A percentile compares a stretch with the other conserved stretches of the same genome.
Conservation (phyloP, 176 grass and related monocot genomes). For the Metroxylon sagu region DNA sequence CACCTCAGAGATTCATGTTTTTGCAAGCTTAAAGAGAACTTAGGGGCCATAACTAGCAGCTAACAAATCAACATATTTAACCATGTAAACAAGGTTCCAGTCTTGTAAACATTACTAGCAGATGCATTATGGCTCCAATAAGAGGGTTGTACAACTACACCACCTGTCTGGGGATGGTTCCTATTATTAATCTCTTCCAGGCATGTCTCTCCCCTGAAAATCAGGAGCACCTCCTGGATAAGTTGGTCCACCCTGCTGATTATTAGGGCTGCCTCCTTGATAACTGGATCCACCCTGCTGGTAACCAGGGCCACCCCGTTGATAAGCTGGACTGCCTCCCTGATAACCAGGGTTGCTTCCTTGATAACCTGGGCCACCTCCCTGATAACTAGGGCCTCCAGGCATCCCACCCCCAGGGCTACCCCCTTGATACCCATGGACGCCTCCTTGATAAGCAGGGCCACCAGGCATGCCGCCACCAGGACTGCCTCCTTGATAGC, state of each 20-base stretch:
- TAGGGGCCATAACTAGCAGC: too few species aligned
- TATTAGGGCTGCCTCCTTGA: slow-evolving; percentile 29
- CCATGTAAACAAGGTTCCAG: too few species aligned
- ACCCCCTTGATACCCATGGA: slow-evolving; percentile 36
- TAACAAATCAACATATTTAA: too few species aligned
- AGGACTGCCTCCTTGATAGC: slow-evolving; percentile 5
- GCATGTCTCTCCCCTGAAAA: slow-evolving; percentile 34
- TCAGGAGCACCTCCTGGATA: slow-evolving; percentile 9
- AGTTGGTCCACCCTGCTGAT: slow-evolving; percentile 12
- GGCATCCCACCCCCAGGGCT: slow-evolving; percentile 25
- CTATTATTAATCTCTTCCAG: slow-evolving; percentile 45
- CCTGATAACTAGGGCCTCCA: slow-evolving; percentile 4
- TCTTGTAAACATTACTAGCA: too few species aligned
- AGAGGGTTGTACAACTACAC: not conserved
- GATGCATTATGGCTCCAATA: too few species aligned
- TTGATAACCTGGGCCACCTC: slow-evolving; percentile 21
- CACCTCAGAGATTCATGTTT: too few species aligned
- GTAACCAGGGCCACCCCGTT: not conserved
- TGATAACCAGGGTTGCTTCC: slow-evolving; percentile 17
- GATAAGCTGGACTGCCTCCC: not conserved
- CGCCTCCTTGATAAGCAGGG: slow-evolving; percentile 33
- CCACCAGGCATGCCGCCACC: slow-evolving; percentile 15
- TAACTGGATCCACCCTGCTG: not conserved
- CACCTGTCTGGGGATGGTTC: not conserved
- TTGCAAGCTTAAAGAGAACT: too few species aligned